Evolutionary conservation across 345 rosid genomes (phyloP), one percentile per base, ranked within the genome.

Genomic region (Linum usitatissimum): DNA sequence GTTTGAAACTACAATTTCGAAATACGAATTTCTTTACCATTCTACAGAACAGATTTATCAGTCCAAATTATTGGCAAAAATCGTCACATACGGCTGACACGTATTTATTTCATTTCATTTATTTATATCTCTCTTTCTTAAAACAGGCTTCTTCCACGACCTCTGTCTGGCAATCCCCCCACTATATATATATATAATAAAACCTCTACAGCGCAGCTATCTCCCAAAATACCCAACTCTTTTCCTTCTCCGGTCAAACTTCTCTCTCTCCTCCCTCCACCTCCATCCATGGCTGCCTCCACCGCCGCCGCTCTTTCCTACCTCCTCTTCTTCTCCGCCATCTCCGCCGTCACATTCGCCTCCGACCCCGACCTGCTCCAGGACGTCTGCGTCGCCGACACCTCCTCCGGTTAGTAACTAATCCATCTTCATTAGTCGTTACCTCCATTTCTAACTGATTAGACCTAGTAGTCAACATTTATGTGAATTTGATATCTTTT

Each of bases 281-380:
- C 51, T 14, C 51, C 38, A 7, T 0, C 38, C 38, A 34, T 34
- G 38, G 51, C 15, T 10, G 51, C 51, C 15, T 10, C 17, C 15
- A 17, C 51, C 51, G 3, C 15, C 51, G 51, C 51, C 17, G 15
- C 4, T 17, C 13, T 45, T 17, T 45, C 51, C 15, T 45, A 45
- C 51, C 51, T 45, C 51, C 51, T 45, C 51, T 3, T 45, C 51
- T 45, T 45, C 51, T 45, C 51, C 59, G 59, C 30, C 59, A 20
- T 55, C 59, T 28, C 30, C 59, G 30, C 12, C 59, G 23, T 19
- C 28, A 6, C 23, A 15, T 10, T 55, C 30, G 59, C 59, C 59
- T 55, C 23, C 30, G 59, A 55, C 14, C 59, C 59, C 59, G 59
- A 55, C 59, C 19, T 55, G 59, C 59, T 55, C 30, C 59, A 55